Evolutionary conservation across 176 grass and related monocot species (phyloP).

Genomic region (Oryza meyeriana): DNA sequence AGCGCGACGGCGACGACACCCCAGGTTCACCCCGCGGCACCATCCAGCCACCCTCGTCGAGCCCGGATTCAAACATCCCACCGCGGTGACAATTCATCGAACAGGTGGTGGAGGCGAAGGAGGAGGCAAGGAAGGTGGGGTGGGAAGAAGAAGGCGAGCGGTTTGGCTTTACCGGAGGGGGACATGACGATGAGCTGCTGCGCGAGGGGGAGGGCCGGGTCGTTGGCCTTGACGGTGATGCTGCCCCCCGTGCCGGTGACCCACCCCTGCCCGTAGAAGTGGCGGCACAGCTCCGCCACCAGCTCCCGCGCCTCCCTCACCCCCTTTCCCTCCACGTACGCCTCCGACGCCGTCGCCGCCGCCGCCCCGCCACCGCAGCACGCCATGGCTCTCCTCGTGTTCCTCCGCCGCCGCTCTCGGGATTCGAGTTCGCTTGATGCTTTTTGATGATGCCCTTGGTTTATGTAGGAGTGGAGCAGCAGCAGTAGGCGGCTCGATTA

Average conservation of each 20-base stretch:
- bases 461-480: neutral
- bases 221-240: constrained; percentile 92
- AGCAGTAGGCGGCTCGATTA: neutral
- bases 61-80: neutral
- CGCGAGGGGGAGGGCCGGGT: constrained; percentile 51
- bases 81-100: constrained; percentile 28
- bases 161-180: constrained; percentile 50
- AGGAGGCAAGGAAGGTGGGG: neutral
- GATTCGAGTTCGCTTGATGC: neutral
- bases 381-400: constrained; percentile 21
- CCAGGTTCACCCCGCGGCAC: too few relatives aligned
- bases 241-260: constrained; percentile 78
- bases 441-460: neutral
- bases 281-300: constrained; percentile 86
- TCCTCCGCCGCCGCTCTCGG: neutral
- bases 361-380: neutral
- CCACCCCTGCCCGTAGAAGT: constrained; percentile 88
- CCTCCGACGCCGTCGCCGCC: constrained; percentile 37
- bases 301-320: constrained; percentile 73
- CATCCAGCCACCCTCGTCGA: neutral
- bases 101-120: neutral
- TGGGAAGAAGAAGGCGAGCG: neutral
- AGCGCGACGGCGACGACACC: neutral
- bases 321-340: constrained; percentile 51
- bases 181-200: constrained; percentile 87